Evolutionary conservation across 768 basidiomycete species (phyloP).

Genomic region (Tephrocybe rancida): DNA sequence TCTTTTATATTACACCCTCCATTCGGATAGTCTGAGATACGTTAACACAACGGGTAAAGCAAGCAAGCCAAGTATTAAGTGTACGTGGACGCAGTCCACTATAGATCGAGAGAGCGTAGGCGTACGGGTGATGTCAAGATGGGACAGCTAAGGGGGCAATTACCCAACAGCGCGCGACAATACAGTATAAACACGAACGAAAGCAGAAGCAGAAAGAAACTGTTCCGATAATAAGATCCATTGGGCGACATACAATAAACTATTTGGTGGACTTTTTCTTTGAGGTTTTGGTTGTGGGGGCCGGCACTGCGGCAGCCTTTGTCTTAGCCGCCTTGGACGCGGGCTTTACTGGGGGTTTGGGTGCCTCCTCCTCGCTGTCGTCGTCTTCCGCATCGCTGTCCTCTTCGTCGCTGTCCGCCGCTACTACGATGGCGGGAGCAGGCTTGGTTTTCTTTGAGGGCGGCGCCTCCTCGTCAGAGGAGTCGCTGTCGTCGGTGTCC

Average conservation of each 20-base stretch:
- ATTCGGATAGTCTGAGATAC: not conserved
- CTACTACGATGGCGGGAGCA: constrained; percentile 20
- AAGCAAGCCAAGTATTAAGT: not conserved
- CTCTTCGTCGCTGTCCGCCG: constrained; percentile 29
- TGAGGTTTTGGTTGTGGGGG: constrained; percentile 15
- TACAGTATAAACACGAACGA: constrained; percentile 3
- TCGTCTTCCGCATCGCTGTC: constrained; percentile 26
- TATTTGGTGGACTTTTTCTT: constrained; percentile 29
- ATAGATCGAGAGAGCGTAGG: not conserved
- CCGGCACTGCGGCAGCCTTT: constrained; percentile 14
- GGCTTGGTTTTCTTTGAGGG: constrained; percentile 23
- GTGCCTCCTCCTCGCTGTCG: constrained; percentile 20
- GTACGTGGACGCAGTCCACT: not conserved
- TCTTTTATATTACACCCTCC: constrained; percentile 1
- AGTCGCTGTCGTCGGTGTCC: constrained; percentile 35
- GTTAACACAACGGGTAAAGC: not conserved
- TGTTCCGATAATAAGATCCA: too few relatives aligned
- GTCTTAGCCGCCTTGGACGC: constrained; percentile 13
- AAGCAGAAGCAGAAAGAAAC: not conserved
- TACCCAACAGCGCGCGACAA: not conserved
- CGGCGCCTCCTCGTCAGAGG: constrained; percentile 37
- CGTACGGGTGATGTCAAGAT: too few relatives aligned
- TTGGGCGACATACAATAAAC: too few relatives aligned
- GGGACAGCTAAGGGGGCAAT: not conserved
- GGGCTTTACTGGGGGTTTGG: constrained; percentile 21